These are phyloP conservation scores for Cryptococcus floricola DNA, from an alignment of 1,284 basidiomycete genomes.

Conservation along the genomic window DNA sequence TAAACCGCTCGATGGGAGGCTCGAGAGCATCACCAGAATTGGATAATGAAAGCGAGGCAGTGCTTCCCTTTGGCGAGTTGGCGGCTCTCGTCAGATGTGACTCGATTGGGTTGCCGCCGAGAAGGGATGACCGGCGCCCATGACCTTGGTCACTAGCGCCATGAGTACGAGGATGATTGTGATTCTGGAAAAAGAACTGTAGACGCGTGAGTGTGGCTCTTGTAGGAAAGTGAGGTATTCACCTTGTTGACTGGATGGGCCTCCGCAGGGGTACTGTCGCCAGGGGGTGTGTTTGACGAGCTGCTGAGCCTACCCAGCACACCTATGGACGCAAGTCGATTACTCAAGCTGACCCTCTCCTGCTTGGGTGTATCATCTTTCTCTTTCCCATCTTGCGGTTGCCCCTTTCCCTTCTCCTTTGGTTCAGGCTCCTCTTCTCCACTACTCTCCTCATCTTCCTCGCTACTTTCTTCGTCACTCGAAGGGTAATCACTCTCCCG, in stretches of 20 bases:
- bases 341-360: conserved; percentile 57
- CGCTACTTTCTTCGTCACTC: conserved; percentile 13
- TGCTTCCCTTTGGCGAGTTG: conserved; percentile 19
- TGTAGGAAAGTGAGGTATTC: too few species aligned
- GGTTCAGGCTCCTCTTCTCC: neutral
- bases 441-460: conserved; percentile 50
- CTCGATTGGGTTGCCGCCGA: conserved; percentile 11
- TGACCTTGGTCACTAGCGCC: conserved; percentile 6
- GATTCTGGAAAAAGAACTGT: conserved; percentile 20
- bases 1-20: conserved; percentile 41
- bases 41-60: conserved; percentile 12
- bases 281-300: conserved; percentile 9
- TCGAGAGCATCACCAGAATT: conserved; percentile 14
- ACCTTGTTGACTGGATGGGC: too few species aligned
- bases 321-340: conserved; percentile 68
- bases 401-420: conserved; percentile 47
- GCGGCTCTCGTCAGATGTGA: conserved; percentile 1
- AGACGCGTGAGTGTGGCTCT: conserved; percentile 25
- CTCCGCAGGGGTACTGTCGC: conserved; percentile 48
- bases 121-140: conserved; percentile 19
- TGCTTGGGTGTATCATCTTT: conserved; percentile 48
- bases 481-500: conserved; percentile 61
- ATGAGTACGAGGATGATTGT: conserved; percentile 1
- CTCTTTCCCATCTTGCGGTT: conserved; percentile 21
- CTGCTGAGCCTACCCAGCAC: conserved; percentile 44